These are phyloP conservation scores for Sicyos baderoa DNA, from an alignment of 306 rosid species.

Conservation along the genomic window DNA sequence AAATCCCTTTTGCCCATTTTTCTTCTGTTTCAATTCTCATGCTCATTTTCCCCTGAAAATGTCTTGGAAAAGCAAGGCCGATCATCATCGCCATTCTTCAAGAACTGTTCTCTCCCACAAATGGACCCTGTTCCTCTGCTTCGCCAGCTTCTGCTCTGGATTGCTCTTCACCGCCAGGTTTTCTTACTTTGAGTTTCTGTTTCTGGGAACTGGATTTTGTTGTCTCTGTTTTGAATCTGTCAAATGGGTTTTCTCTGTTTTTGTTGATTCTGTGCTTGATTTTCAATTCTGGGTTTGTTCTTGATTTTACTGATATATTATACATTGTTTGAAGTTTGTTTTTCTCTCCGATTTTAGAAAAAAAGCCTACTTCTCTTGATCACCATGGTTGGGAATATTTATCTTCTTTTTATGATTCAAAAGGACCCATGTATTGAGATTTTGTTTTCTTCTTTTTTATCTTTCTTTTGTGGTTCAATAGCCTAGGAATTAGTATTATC, in stretches of 20 bases:
- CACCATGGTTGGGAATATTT: background rate
- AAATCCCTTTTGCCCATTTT: constrained; percentile 1
- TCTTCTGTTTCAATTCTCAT: constrained; percentile 15
- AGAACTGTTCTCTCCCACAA: constrained; percentile 50
- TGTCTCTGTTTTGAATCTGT: too few species aligned
- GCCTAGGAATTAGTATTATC: constrained; percentile 2
- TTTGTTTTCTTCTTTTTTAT: constrained; percentile 13
- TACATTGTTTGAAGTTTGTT: background rate
- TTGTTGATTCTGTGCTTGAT: too few species aligned
- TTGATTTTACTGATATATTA: background rate
- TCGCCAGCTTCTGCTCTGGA: constrained; percentile 79
- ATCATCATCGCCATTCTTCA: constrained; percentile 35
- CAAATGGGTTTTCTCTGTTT: too few species aligned
- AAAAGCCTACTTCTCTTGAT: background rate
- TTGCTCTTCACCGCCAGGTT: constrained; percentile 84
- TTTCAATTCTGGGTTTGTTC: background rate
- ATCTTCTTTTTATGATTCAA: constrained; percentile 11
- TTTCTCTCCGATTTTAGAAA: background rate
- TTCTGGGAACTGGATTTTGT: background rate
- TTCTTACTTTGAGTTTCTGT: background rate
- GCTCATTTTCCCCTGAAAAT: constrained; percentile 34
- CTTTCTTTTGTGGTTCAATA: background rate
- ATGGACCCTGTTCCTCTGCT: constrained; percentile 71
- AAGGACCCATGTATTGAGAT: constrained; percentile 1
- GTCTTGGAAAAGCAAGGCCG: constrained; percentile 77